Evolutionary conservation across 2,329 filamentous ascomycete genomes (phyloP).

Genomic region (Periglandula ipomoeae): DNA sequence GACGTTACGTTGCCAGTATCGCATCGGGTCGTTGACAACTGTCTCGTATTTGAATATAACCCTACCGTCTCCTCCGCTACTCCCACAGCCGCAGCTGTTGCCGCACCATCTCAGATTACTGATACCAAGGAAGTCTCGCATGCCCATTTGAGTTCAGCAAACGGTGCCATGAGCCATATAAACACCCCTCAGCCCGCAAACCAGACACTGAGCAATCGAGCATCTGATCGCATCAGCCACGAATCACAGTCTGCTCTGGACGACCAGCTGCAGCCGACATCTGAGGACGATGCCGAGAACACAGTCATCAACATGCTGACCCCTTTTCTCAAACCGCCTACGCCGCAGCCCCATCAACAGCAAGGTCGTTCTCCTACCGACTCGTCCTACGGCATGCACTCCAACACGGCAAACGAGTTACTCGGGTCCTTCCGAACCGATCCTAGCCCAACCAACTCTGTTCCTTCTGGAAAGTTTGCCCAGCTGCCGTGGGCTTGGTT

Average conservation of each 20-base stretch:
- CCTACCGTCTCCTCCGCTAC: conserved; percentile 4
- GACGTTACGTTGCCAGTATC: conserved; percentile 30
- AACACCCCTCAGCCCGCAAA: neutral
- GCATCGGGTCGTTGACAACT: conserved; percentile 17
- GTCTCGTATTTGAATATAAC: conserved; percentile 25
- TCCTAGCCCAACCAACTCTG: conserved; percentile 19
- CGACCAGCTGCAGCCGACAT: conserved; percentile 3
- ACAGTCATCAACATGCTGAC: conserved; percentile 39
- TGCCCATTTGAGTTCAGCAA: neutral
- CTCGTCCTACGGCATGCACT: conserved; percentile 47
- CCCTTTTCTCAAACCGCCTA: conserved; percentile 37
- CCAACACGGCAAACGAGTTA: conserved; percentile 39
- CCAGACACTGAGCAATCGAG: neutral
- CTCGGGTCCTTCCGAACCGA: conserved; percentile 32
- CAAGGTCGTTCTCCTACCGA: conserved; percentile 25
- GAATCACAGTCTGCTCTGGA: neutral
- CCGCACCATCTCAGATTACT: neutral
- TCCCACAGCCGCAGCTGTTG: neutral
- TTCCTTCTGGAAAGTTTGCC: conserved; percentile 23
- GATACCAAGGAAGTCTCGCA: neutral
- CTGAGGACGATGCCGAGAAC: conserved; percentile 23
- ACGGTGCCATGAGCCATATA: neutral
- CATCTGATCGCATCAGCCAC: neutral
- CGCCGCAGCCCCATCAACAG: conserved; percentile 27
- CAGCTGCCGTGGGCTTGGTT: conserved; percentile 45